Conservation (phyloP, 345 rosid species). For the Arabidopsis thaliana region DNA sequence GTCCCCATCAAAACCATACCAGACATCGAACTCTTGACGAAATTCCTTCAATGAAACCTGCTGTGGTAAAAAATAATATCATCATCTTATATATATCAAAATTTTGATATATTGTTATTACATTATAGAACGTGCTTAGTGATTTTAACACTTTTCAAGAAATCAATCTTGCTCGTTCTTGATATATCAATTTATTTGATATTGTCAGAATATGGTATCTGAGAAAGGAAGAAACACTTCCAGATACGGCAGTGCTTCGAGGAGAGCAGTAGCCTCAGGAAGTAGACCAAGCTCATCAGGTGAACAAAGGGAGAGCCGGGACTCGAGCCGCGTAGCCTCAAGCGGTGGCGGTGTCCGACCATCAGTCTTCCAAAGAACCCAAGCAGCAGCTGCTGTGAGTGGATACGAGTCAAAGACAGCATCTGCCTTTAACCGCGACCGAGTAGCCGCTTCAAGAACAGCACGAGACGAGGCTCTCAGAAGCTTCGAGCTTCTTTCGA, state of each 20-base stretch:
- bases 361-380: conserved; percentile 67
- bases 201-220: conserved; percentile 56
- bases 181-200: conserved; percentile 8
- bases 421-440: conserved; percentile 57
- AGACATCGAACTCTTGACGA: conserved; percentile 61
- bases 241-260: conserved; percentile 76
- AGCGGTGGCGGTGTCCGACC: conserved; percentile 60
- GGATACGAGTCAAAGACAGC: conserved; percentile 59
- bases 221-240: conserved; percentile 62
- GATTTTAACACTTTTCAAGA: background rate
- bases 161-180: background rate
- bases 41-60: conserved; percentile 58
- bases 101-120: background rate
- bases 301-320: conserved; percentile 60
- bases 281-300: conserved; percentile 81
- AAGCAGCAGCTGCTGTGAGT: conserved; percentile 46
- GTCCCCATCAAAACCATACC: conserved; percentile 58
- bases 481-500: conserved; percentile 76
- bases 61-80: conserved; percentile 45
- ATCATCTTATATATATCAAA: background rate
- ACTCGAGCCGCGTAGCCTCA: conserved; percentile 62
- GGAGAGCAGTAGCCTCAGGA: conserved; percentile 66
- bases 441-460: conserved; percentile 53
- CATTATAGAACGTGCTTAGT: background rate
- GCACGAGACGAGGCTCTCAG: conserved; percentile 64